Evolutionary conservation across 768 basidiomycete species (phyloP), one percentile per base, ranked within the genome.

Genomic region (Pleurotus tuber-regium): DNA sequence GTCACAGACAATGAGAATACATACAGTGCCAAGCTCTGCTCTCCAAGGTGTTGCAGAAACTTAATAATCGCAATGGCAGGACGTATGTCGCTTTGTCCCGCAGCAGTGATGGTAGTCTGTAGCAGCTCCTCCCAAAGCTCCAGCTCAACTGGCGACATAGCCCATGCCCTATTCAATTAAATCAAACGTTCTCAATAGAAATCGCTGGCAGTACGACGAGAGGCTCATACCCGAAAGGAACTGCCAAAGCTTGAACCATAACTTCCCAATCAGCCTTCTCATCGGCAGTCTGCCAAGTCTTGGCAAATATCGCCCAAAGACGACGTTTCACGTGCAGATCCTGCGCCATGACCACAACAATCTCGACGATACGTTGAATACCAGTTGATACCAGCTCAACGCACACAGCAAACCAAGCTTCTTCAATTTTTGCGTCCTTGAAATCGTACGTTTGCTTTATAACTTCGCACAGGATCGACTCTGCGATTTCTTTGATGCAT

Each of bases 401-500:
- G 53, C 80, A 84, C 11, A 86, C 58, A 25, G 62, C 57, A 25
- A 69, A 69, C 85, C 84, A 87, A 3, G 61, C 56, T 12, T 43
- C 52, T 54, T 65, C 69, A 10, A 84, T 66, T 1, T 52, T 54
- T 5, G 62, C 66, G 26, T 80, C 66, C 4, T 64, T 58, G 12
- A 82, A 53, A 9, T 65, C 59, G 52, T 78, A 82, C 0, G 66
- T 59, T 28, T 67, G 68, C 48, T 71, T 70, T n/a, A 84, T 57
- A 12, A 84, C 57, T 0, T 70, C 68, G 0, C 63, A 65, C 3
- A 86, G 65, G 19, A 86, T 70, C 0, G 61, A 59, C 50, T 77
- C 75, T 9, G 83, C 79, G 1, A 70, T 63, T 4, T 66, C 62
- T 1, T 71, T 59, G 14, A 86, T 71, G 66, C 65, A 72, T 6